phyloP scores from a whole-genome alignment of 768 basidiomycete species.

The Termitomyces sp. region DNA sequence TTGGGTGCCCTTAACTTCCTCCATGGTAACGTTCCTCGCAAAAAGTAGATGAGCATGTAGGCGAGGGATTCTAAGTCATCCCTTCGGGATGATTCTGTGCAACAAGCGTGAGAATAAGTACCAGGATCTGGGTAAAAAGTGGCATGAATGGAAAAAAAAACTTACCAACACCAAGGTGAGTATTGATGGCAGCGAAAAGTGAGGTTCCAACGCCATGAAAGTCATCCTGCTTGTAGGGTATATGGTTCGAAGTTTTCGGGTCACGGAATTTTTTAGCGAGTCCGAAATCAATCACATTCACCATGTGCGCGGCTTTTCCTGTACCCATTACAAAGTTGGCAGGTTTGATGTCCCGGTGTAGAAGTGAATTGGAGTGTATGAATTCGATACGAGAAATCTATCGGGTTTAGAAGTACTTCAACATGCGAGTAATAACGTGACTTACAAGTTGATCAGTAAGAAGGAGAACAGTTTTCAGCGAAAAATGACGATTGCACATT shows the following conservation, averaged over 20 bases:
- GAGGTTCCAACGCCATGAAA: slow-evolving; percentile 78
- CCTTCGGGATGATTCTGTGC: slow-evolving; percentile 64
- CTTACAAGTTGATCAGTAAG: slow-evolving; percentile 92
- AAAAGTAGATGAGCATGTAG: slow-evolving; percentile 80
- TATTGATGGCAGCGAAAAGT: slow-evolving; percentile 69
- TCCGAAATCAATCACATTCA: slow-evolving; percentile 92
- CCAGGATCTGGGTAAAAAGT: not conserved
- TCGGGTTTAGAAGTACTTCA: slow-evolving; percentile 1
- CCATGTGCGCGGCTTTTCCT: slow-evolving; percentile 49
- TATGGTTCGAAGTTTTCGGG: slow-evolving; percentile 55
- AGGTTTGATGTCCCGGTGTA: slow-evolving; percentile 97
- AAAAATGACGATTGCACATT: slow-evolving; percentile 87
- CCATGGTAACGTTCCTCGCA: slow-evolving; percentile 77
- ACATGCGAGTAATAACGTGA: slow-evolving; percentile 14
- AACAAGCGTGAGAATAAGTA: slow-evolving; percentile 8
- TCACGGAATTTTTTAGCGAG: slow-evolving; percentile 79
- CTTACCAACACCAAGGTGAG: slow-evolving; percentile 72
- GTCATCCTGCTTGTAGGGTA: slow-evolving; percentile 70
- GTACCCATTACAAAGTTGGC: slow-evolving; percentile 98
- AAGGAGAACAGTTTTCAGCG: slow-evolving; percentile 89
- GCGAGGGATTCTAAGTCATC: slow-evolving; percentile 79
- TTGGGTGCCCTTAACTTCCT: slow-evolving; percentile 58
- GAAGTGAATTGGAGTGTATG: slow-evolving; percentile 90
- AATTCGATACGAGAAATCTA: slow-evolving; percentile 95
- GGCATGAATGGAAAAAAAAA: slow-evolving; percentile 11